Base-by-base conservation (phyloP, 2,329 filamentous ascomycete genomes). In the Metarhizium anisopliae region DNA sequence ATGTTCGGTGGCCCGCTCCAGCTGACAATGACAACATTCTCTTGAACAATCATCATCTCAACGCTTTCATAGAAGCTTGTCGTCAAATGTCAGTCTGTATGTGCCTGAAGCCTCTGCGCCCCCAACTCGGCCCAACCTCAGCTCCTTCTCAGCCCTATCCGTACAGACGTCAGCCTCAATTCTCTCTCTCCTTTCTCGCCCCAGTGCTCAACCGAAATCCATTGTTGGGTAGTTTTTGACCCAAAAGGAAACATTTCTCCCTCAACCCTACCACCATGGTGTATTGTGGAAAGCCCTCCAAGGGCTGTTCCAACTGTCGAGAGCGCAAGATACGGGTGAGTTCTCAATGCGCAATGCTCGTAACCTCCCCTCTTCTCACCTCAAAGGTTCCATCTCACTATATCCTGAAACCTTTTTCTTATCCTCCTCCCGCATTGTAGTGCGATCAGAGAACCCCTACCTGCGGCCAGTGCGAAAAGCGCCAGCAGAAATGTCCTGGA, bases 261-360 rank as follows among this genome's bases (percentile, higher is more conserved):
- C 32, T 40, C 8, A 40, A 40, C 38, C 38, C 13, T 13, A 5
- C 14, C 11, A 40, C 42, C 55, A 82, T 82, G 79, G 79, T 82
- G 6, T 82, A 80, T 62, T 81, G 79, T 60, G 79, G 79, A 5
- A 81, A 80, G 61, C 79, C 79, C 47, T 81, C 78, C 42, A 79
- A 78, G 63, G 78, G 78, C 45, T 82, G 79, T 66, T 79, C 77
- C 60, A 77, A 71, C 59, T 82, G 79, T 61, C 74, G 79, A 59
- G 74, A 77, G 62, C 76, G 78, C 61, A 82, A 82, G 67, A 78
- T 81, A 58, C 76, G 77, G 56, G 78, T 81, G 69, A 70, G 78
- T 75, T 25, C 40, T 54, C 55, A 35, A 43, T 25, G 25, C 52
- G 25, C 52, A 50, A 20, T 42, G 52, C 55, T 25, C 52, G 25